Conservation (phyloP, 1,284 basidiomycete species). For the Stygiomarasmius scandens region DNA sequence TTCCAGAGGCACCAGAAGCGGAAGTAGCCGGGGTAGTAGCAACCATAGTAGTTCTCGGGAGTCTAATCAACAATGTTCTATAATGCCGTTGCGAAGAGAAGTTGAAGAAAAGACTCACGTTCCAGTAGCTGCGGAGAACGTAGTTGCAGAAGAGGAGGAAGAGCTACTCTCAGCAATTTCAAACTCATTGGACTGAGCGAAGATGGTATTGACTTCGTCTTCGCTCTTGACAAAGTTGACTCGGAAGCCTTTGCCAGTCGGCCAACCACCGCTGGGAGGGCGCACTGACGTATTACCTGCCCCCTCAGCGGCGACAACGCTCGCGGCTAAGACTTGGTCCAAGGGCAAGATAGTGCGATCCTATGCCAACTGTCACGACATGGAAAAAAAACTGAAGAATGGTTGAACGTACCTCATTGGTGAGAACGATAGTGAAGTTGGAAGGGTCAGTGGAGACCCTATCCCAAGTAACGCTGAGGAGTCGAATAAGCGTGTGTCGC, state of each 20-base stretch:
- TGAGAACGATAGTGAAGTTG: constrained; percentile 72
- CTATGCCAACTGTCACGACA: not conserved
- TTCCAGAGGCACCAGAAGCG: constrained; percentile 23
- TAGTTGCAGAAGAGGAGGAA: constrained; percentile 11
- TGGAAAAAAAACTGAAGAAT: constrained; percentile 18
- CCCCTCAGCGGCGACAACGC: constrained; percentile 47
- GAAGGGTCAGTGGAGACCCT: constrained; percentile 64
- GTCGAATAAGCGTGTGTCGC: constrained; percentile 4
- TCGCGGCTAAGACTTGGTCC: constrained; percentile 48
- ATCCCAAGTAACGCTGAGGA: constrained; percentile 54
- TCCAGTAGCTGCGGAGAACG: constrained; percentile 2
- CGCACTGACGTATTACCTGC: constrained; percentile 41
- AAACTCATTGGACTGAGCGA: constrained; percentile 68
- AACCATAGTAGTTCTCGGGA: constrained; percentile 17
- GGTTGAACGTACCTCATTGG: constrained; percentile 48
- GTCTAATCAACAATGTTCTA: constrained; percentile 17
- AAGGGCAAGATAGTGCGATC: constrained; percentile 8
- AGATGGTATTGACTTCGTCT: constrained; percentile 48
- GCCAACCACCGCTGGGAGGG: constrained; percentile 63
- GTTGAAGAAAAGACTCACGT: too few relatives aligned
- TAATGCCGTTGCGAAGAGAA: too few relatives aligned
- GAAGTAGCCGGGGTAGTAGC: constrained; percentile 24
- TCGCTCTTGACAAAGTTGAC: constrained; percentile 68
- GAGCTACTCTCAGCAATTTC: constrained; percentile 41
- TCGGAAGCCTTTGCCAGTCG: constrained; percentile 47